These are phyloP conservation scores for Hygrophila difformis DNA, from an alignment of 257 asterid species.

Conservation along the genomic window DNA sequence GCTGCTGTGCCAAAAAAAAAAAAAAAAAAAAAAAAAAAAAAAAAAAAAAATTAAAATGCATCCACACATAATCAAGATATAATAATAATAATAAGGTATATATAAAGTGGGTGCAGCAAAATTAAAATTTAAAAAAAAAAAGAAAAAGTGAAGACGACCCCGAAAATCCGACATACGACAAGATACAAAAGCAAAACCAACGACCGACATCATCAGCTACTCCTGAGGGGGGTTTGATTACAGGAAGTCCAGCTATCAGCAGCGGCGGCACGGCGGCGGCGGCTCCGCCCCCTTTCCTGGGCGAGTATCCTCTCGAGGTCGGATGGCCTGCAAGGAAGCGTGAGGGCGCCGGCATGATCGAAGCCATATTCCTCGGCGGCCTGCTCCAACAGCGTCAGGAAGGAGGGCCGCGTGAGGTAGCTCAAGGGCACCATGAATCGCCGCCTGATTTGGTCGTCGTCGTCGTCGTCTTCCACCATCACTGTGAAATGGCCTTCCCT, in stretches of 20 bases:
- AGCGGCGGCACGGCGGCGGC: not conserved
- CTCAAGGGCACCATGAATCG: constrained; percentile 54
- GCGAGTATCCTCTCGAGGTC: constrained; percentile 27
- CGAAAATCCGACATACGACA: too few relatives aligned
- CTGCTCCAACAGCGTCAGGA: constrained; percentile 52
- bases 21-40: too few relatives aligned
- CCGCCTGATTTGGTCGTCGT: constrained; percentile 38
- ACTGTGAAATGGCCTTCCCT: constrained; percentile 38
- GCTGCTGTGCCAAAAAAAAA: too few relatives aligned
- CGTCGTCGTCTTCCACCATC: constrained; percentile 21
- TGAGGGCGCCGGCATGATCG: constrained; percentile 51
- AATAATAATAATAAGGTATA: too few relatives aligned
- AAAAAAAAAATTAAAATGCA: too few relatives aligned
- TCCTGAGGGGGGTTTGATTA: constrained; percentile 16
- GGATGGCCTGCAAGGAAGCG: constrained; percentile 48
- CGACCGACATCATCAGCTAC: constrained; percentile 19
- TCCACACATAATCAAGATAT: too few relatives aligned
- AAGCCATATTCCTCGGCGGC: constrained; percentile 80
- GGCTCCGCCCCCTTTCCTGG: constrained; percentile 18
- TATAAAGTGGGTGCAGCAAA: too few relatives aligned
- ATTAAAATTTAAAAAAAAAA: too few relatives aligned
- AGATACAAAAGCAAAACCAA: too few relatives aligned
- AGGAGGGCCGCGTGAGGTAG: constrained; percentile 46
- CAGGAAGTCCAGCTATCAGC: constrained; percentile 12
- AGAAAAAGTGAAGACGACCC: too few relatives aligned